A percentile compares a stretch with the other conserved stretches of the same genome.
These are phyloP conservation scores for Boletus sp. DNA, from an alignment of 768 basidiomycete genomes.

Conservation along the genomic window DNA sequence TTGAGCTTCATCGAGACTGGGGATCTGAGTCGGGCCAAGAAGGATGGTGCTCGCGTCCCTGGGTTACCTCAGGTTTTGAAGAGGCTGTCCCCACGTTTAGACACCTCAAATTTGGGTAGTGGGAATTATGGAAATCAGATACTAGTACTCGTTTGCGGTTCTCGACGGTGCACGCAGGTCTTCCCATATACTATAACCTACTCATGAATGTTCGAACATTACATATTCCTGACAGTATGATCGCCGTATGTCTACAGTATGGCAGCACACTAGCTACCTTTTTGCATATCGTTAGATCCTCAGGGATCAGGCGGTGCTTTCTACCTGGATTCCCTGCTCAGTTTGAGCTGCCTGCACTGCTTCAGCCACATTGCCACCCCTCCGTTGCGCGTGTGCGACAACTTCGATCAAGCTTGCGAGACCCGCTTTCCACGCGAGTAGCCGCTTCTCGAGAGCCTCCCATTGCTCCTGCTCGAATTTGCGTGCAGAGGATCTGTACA, in stretches of 20 bases:
- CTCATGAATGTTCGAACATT: no score
- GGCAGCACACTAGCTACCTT: neutral
- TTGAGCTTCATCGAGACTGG: no score
- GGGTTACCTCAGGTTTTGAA: no score
- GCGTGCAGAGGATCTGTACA: conserved; percentile 72
- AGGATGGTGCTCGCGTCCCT: no score
- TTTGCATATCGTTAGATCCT: neutral
- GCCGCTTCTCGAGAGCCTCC: conserved; percentile 70
- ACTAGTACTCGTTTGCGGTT: no score
- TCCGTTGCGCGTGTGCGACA: conserved; percentile 54
- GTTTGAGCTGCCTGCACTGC: conserved; percentile 21
- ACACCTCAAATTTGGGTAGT: no score
- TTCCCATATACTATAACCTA: no score
- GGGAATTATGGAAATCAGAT: no score
- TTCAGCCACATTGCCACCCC: conserved; percentile 23
- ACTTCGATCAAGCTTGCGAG: conserved; percentile 69
- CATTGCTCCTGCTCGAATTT: conserved; percentile 79
- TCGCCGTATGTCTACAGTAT: neutral
- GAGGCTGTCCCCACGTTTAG: no score
- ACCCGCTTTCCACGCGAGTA: conserved; percentile 77
- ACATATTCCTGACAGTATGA: no score
- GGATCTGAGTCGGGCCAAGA: no score
- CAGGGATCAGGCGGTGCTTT: conserved; percentile 18
- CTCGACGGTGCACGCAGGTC: no score
- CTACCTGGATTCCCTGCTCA: conserved; percentile 24